Evolutionary conservation across 345 rosid species (phyloP).

Genomic region (Microthlaspi erraticum): DNA sequence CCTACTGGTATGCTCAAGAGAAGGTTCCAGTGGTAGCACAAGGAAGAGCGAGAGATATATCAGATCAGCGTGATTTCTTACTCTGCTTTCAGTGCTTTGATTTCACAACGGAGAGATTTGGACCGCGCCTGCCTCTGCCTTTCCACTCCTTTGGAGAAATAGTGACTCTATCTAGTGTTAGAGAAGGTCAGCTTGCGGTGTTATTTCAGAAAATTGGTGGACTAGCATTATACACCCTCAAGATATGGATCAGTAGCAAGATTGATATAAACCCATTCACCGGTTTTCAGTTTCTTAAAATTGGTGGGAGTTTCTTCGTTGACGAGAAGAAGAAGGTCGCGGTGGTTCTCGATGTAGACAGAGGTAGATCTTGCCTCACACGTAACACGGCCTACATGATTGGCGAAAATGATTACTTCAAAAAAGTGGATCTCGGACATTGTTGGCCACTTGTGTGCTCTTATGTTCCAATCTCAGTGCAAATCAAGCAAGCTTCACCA

Average conservation of each 20-base stretch:
- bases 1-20: background rate
- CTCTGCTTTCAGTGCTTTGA: slow-evolving; percentile 1
- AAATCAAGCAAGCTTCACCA: no score
- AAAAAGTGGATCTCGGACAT: no score
- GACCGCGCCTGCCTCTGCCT: background rate
- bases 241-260: background rate
- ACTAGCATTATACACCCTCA: no score
- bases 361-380: no score
- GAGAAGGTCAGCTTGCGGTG: background rate
- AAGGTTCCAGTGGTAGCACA: background rate
- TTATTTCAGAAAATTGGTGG: background rate
- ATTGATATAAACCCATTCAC: background rate
- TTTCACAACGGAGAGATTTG: background rate
- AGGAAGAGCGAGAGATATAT: background rate
- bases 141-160: background rate
- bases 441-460: no score
- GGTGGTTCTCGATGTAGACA: no score
- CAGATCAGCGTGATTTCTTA: background rate
- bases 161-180: background rate
- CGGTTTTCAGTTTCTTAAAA: no score
- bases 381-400: no score
- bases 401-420: no score
- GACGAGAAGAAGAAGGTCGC: no score
- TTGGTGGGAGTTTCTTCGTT: no score
- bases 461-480: no score